phyloP scores from a whole-genome alignment of 225 moss, liverwort and hornwort species.

The Rhytidiadelphus loreus region DNA sequence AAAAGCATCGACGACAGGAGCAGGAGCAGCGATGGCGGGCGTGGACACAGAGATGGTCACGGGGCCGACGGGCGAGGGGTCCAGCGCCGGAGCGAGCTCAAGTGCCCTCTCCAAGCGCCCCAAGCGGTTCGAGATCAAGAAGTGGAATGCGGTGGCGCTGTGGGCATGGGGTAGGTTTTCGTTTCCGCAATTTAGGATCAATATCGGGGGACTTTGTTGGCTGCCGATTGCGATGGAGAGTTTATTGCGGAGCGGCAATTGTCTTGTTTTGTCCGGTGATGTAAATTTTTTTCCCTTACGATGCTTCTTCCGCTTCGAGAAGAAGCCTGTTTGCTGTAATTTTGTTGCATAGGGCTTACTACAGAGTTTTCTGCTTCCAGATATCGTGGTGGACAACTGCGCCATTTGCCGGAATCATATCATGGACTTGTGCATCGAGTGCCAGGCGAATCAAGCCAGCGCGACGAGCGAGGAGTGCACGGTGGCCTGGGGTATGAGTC shows the following conservation, averaged over 20 bases:
- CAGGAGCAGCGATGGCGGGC: constrained; percentile 7
- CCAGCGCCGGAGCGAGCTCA: constrained; percentile 62
- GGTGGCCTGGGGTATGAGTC: constrained; percentile 77
- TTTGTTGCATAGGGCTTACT: neutral
- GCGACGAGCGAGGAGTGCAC: constrained; percentile 90
- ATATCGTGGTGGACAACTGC: constrained; percentile 91
- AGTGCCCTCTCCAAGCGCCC: constrained; percentile 57
- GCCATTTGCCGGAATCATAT: constrained; percentile 96
- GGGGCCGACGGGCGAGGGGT: constrained; percentile 49
- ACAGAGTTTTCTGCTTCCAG: constrained; percentile 10
- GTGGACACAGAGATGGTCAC: constrained; percentile 51
- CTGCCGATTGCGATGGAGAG: neutral
- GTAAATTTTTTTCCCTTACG: neutral
- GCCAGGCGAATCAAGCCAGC: constrained; percentile 92
- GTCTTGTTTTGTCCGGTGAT: neutral
- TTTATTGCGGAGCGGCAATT: neutral
- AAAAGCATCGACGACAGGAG: neutral
- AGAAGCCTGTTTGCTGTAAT: neutral
- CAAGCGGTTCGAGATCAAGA: constrained; percentile 94
- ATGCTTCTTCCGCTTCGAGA: neutral
- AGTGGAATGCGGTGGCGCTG: constrained; percentile 89
- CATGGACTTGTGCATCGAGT: constrained; percentile 98
- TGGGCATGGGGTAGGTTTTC: constrained; percentile 78
- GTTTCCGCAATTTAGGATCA: neutral
- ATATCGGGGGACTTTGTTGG: neutral